Evolutionary conservation across 2,329 filamentous ascomycete genomes (phyloP).

Genomic region (Venturia effusa): DNA sequence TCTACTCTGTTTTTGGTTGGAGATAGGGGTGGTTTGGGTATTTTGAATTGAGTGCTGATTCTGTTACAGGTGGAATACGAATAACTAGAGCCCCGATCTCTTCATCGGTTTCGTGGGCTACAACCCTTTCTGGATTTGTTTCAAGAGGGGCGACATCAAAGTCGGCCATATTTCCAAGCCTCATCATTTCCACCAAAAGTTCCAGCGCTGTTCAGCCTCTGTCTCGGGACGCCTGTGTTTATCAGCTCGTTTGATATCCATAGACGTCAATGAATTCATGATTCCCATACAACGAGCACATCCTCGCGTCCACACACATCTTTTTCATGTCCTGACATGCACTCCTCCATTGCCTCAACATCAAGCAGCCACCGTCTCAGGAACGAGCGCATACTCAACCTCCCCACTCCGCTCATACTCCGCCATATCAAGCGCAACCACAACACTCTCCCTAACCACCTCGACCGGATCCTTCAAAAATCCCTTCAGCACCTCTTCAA

Average conservation of each 20-base stretch:
- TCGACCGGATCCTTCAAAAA: constrained; percentile 87
- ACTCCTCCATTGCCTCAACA: neutral
- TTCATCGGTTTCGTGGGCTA: neutral
- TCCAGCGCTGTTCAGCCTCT: neutral
- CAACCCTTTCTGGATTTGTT: too few relatives aligned
- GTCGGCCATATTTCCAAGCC: neutral
- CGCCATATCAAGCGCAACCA: constrained; percentile 95
- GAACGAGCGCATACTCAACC: constrained; percentile 84
- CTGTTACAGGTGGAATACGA: constrained; percentile 40
- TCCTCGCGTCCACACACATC: neutral
- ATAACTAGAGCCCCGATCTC: constrained; percentile 38
- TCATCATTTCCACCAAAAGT: neutral
- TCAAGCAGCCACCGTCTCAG: constrained; percentile 28
- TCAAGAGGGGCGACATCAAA: neutral
- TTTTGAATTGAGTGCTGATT: neutral
- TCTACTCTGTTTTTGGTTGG: neutral
- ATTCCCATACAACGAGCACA: neutral
- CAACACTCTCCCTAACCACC: constrained; percentile 87
- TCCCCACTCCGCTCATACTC: constrained; percentile 88
- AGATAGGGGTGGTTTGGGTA: neutral
- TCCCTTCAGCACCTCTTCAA: constrained; percentile 70
- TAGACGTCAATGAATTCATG: neutral
- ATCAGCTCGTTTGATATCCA: neutral
- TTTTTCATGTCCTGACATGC: neutral
- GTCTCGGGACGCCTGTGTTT: neutral